phyloP scores from a whole-genome alignment of 2,329 filamentous ascomycete species.

The Talaromyces atroroseus region DNA sequence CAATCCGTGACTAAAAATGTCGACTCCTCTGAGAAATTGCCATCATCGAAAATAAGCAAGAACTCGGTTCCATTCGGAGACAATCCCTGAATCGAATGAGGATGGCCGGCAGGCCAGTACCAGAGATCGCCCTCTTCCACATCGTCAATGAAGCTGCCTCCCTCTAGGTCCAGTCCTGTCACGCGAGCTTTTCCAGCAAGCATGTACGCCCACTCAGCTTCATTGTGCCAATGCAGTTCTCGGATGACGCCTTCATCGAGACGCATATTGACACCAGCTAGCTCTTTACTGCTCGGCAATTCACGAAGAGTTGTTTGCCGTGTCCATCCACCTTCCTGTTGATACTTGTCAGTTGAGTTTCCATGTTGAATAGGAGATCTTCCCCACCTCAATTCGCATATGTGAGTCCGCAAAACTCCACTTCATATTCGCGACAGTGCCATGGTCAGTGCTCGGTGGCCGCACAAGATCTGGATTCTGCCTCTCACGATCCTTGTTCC shows the following conservation, averaged over 20 bases:
- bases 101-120: constrained; percentile 72
- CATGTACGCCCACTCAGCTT: constrained; percentile 70
- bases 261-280: constrained; percentile 74
- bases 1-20: constrained; percentile 71
- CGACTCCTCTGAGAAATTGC: constrained; percentile 56
- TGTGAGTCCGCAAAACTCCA: constrained; percentile 66
- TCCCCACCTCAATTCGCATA: constrained; percentile 55
- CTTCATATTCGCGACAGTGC: constrained; percentile 64
- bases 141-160: constrained; percentile 70
- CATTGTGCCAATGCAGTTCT: constrained; percentile 73
- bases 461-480: constrained; percentile 68
- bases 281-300: constrained; percentile 48
- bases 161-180: constrained; percentile 68
- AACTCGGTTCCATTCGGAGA: constrained; percentile 59
- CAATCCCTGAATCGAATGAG: constrained; percentile 68
- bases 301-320: constrained; percentile 54
- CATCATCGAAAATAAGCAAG: constrained; percentile 56
- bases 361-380: not conserved
- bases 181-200: constrained; percentile 66
- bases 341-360: not conserved
- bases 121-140: constrained; percentile 68
- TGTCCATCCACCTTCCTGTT: constrained; percentile 68
- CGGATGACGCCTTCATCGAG: constrained; percentile 67
- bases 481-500: constrained; percentile 61
- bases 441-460: constrained; percentile 68